Conservation (phyloP, 2,329 filamentous ascomycete species). For the Passalora sequoiae region DNA sequence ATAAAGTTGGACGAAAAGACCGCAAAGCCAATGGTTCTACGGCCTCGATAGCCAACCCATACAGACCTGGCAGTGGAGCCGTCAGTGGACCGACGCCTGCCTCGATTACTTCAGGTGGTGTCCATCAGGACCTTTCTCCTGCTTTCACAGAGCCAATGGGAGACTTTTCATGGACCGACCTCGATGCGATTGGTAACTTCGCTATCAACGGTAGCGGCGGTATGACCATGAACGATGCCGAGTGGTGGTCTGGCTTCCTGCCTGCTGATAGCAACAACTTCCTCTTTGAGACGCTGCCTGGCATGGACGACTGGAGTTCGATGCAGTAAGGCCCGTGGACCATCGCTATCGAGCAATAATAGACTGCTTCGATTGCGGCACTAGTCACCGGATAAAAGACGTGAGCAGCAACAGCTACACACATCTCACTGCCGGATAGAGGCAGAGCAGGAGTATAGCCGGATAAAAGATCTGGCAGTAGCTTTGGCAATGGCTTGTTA, state of each 20-base stretch:
- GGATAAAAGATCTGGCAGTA: no score
- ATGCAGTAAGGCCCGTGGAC: conserved; percentile 23
- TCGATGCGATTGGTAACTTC: conserved; percentile 46
- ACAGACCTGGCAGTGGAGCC: conserved; percentile 40
- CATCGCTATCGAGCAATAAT: no score
- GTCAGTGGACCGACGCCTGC: conserved; percentile 33
- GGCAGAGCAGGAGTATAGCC: no score
- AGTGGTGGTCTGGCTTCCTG: conserved; percentile 37
- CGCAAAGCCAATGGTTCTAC: conserved; percentile 22
- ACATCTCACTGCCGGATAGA: no score
- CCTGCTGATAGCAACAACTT: conserved; percentile 35
- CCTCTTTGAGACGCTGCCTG: conserved; percentile 29
- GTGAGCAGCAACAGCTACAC: no score
- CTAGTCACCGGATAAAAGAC: no score
- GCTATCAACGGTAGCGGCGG: conserved; percentile 41
- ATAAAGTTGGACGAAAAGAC: conserved; percentile 40
- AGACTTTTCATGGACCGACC: conserved; percentile 48
- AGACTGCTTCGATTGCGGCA: no score
- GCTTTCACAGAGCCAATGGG: conserved; percentile 43
- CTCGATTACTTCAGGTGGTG: conserved; percentile 22
- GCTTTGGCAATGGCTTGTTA: no score
- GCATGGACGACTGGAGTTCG: conserved; percentile 32
- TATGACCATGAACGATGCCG: conserved; percentile 27
- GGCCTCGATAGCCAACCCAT: conserved; percentile 34
- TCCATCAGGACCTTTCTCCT: conserved; percentile 33